phyloP scores from a whole-genome alignment of 108 stramenopile genomes.

The Aurantiochytrium sp. region DNA sequence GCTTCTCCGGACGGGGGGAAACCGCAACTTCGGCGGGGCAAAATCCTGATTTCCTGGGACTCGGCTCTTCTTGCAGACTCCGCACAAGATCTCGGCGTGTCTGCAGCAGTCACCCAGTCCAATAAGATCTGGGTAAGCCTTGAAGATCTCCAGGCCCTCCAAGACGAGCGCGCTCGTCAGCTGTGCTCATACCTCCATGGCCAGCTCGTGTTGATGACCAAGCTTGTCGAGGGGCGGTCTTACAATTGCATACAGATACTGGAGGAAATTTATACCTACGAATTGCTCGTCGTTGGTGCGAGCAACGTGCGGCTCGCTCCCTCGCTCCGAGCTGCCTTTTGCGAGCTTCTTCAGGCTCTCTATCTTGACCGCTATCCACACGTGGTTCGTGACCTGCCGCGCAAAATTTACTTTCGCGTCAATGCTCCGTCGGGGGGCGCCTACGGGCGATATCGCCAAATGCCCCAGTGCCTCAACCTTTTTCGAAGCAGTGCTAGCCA shows the following conservation, averaged over 20 bases:
- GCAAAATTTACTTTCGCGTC: not conserved
- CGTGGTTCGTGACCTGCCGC: not conserved
- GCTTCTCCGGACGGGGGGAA: not conserved
- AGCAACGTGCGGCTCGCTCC: not conserved
- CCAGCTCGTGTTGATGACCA: not conserved
- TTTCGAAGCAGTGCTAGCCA: not conserved
- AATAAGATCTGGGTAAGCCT: not conserved
- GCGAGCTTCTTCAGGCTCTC: not conserved
- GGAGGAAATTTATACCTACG: not conserved
- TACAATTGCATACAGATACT: not conserved
- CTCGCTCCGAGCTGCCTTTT: not conserved
- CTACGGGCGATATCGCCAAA: not conserved
- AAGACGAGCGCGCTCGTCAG: not conserved
- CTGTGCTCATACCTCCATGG: not conserved
- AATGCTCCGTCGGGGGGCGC: not conserved
- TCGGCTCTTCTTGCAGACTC: not conserved
- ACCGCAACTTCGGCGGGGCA: not conserved
- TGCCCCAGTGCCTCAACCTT: not conserved
- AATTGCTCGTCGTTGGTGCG: not conserved
- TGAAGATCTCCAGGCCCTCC: not conserved
- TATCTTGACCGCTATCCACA: conserved; percentile 1
- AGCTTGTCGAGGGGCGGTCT: not conserved
- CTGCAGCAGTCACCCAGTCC: too few species aligned
- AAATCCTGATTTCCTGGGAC: not conserved
- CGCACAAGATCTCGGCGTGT: not conserved